A percentile compares a stretch with the other conserved stretches of the same genome.
phyloP scores from a whole-genome alignment of 75 land plant genomes.

The Cupressus sempervirens region DNA sequence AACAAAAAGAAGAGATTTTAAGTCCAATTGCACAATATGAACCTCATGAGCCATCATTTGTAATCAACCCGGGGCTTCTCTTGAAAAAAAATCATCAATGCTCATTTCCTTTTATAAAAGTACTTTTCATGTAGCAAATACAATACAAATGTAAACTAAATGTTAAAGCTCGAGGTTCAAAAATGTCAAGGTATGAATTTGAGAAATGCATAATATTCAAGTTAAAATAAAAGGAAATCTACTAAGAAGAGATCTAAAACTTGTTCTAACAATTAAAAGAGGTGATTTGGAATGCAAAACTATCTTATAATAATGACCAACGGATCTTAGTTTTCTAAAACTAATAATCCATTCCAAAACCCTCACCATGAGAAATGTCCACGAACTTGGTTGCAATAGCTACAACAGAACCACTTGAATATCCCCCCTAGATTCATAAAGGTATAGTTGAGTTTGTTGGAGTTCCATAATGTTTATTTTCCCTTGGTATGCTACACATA shows the following conservation, averaged over 20 bases:
- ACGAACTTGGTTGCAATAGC: constrained; percentile 82
- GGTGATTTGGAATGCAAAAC: background rate
- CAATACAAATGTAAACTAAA: background rate
- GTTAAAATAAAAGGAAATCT: background rate
- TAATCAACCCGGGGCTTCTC: background rate
- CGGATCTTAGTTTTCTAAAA: background rate
- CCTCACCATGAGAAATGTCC: constrained; percentile 86
- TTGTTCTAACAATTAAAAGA: background rate
- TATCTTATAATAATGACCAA: background rate
- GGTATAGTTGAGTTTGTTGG: constrained; percentile 64
- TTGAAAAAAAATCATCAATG: background rate
- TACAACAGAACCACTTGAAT: constrained; percentile 91
- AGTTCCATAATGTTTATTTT: constrained; percentile 72
- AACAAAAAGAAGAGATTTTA: background rate
- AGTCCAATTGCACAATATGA: background rate
- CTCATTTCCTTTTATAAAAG: background rate
- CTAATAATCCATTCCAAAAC: background rate
- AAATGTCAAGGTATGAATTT: background rate
- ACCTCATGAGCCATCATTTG: background rate
- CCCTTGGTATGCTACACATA: constrained; percentile 50
- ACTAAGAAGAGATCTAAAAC: background rate
- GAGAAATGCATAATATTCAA: background rate
- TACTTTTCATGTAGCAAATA: background rate
- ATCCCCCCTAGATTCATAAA: constrained; percentile 76
- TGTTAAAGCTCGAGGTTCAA: background rate